Percentiles rank a stretch among this genome's conserved stretches.
These are phyloP conservation scores for Cladosporium colombiae DNA, from an alignment of 2,329 filamentous ascomycete genomes.

Conservation along the genomic window DNA sequence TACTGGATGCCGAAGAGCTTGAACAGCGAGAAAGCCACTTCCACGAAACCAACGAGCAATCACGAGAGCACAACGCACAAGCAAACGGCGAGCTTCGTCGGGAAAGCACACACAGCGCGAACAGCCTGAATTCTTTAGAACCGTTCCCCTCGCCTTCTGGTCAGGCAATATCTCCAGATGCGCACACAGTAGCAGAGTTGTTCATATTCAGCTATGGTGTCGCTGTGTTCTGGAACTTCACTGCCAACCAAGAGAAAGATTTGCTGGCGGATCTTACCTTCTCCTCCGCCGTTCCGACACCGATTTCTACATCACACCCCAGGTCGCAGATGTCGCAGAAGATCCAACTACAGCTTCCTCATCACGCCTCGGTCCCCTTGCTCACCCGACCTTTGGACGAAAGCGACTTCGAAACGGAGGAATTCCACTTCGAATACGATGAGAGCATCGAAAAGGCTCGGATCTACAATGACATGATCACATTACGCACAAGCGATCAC, in stretches of 20 bases:
- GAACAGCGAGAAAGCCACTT: conserved; percentile 17
- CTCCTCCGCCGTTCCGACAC: conserved; percentile 46
- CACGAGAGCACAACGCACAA: conserved; percentile 7
- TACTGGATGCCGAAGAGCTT: conserved; percentile 18
- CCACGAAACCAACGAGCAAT: conserved; percentile 18
- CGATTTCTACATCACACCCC: not conserved
- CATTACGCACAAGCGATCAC: conserved; percentile 87
- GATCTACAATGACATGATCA: conserved; percentile 99
- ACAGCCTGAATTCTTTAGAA: conserved; percentile 30
- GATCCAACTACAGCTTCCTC: conserved; percentile 18
- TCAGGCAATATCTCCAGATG: conserved; percentile 64
- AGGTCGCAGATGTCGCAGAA: conserved; percentile 29
- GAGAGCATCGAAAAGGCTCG: conserved; percentile 79
- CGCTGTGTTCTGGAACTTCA: conserved; percentile 98
- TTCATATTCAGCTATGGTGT: conserved; percentile 98
- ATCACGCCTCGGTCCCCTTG: conserved; percentile 58
- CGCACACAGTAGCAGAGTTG: conserved; percentile 86
- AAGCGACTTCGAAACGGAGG: conserved; percentile 93
- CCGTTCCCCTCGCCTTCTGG: conserved; percentile 49
- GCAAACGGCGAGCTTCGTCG: conserved; percentile 22
- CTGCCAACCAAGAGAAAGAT: conserved; percentile 92
- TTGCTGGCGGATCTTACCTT: conserved; percentile 94
- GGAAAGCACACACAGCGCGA: conserved; percentile 36
- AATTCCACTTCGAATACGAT: conserved; percentile 98
- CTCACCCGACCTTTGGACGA: conserved; percentile 79